Evolutionary conservation across 2,329 filamentous ascomycete genomes (phyloP), one percentile per base, ranked within the genome.

Genomic region (Trichoderma aggressivum): DNA sequence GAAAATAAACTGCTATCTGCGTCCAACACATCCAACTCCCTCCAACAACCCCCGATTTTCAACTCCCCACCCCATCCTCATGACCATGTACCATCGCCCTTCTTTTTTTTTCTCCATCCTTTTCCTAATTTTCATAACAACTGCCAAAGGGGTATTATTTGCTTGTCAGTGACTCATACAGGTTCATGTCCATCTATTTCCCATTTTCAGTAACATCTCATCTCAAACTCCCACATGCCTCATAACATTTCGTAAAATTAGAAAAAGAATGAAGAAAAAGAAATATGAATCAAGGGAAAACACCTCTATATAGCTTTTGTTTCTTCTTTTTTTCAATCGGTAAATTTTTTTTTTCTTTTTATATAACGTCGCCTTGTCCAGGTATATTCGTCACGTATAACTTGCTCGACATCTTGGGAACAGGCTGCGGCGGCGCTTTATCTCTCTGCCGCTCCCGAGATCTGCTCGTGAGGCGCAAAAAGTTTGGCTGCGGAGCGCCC

Each of bases 401-500:
- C 30, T 79, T 80, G 50, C 76, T 78, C 11, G 77, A 76, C 67
- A 86, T 78, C 64, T 83, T 83, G 3, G 84, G 82, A 18, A 84
- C 79, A 16, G 82, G 80, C 60, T 82, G 83, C 21, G 80, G 78
- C 18, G 81, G 81, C 50, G 82, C 75, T 58, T 76, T 80, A 30
- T 81, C 78, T 14, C 78, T 75, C 8, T 74, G 75, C 28, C 78
- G 75, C 32, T 81, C 81, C 26, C 79, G 75, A 0, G 80, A 81
- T 70, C 76, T 75, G 66, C 78, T 79, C 14, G 77, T 73, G 10
- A 79, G 74, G 6, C 80, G 79, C 26, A 78, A 75, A 53, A 78
- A 72, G 24, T 75, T 77, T n/a, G 82, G 86, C 36, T 86, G 83
- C 7, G 88, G 80, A 0, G 88, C 47, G 10, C 43, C 87, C 72